Base-by-base conservation (phyloP, 352 stramenopile species). In the Lagenidium sp. region DNA sequence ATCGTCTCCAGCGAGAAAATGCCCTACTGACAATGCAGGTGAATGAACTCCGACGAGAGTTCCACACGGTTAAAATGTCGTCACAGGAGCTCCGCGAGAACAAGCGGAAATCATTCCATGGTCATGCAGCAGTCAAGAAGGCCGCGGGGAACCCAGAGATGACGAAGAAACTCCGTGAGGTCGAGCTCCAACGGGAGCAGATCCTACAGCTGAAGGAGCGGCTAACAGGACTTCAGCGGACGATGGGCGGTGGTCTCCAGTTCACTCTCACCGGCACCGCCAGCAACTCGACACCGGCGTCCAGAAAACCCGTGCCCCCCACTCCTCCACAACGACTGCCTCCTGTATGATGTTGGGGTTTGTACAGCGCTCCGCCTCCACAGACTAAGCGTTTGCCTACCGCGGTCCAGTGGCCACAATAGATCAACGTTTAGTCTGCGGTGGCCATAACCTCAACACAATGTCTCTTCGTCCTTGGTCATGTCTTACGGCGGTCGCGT, bases 1-100 rank as follows among this genome's bases (percentile, higher is more conserved):
- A 88, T 51, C 69, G 81, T 0, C 45, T 91, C 5, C 78, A 91
- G 55, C 78, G 81, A 7, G 78, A 94, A 44, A 91, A 94, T 37
- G 78, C 77, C 15, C 41, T 88, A 35, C 57, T 94, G 3, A 94
- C 78, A 3, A 84, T 55, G 0, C 75, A 94, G 46, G 81, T 91
- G 20, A 91, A 94, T 34, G 78, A 94, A 30, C 41, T 93, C 21
- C 73, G 81, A 4, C 70, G 78, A 6, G 78, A 93, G 53, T 91
- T 89, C 47, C 69, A 89, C 49, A 81, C 65, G 12, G 68, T 82
- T 37, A 75, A 81, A 44, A 83, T 88, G 69, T 65, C 81, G 32
- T 77, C 69, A 0, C 71, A 82, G 23, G 77, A 86, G 35, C 35
- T 82, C 2, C 68, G 72, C 7, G 67, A 76, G 15, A 49, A 47